These are phyloP conservation scores for Neurospora sp. DNA, from an alignment of 495 filamentous ascomycete genomes.

Conservation along the genomic window DNA sequence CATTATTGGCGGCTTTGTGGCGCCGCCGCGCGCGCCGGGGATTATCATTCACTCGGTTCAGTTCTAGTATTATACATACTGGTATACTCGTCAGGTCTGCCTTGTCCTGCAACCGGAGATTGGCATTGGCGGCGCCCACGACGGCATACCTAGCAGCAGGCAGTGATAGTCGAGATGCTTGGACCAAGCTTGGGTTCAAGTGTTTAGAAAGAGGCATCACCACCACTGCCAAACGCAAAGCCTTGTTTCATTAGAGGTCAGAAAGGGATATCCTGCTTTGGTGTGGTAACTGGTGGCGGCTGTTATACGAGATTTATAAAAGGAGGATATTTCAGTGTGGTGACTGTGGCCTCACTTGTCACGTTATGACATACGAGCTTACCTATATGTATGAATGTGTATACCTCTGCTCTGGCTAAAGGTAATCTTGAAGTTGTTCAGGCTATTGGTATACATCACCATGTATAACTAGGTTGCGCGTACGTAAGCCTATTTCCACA, in stretches of 20 bases:
- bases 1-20: too few relatives aligned
- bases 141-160: too few relatives aligned
- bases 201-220: not conserved
- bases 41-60: too few relatives aligned
- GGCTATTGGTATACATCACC: not conserved
- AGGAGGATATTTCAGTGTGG: not conserved
- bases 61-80: too few relatives aligned
- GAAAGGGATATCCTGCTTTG: not conserved
- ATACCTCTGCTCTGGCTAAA: not conserved
- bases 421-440: not conserved
- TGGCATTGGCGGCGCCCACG: too few relatives aligned
- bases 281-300: not conserved
- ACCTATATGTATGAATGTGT: not conserved
- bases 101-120: too few relatives aligned
- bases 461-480: not conserved
- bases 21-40: too few relatives aligned
- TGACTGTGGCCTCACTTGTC: not conserved
- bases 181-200: not conserved
- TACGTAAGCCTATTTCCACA: not conserved
- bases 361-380: not conserved
- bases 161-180: not conserved
- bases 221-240: not conserved
- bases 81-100: too few relatives aligned
- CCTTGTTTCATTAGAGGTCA: not conserved
- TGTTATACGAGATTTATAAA: not conserved